Evolutionary conservation across 2,329 filamentous ascomycete genomes (phyloP), one percentile per base, ranked within the genome.

Genomic region (Alternaria burnsii): DNA sequence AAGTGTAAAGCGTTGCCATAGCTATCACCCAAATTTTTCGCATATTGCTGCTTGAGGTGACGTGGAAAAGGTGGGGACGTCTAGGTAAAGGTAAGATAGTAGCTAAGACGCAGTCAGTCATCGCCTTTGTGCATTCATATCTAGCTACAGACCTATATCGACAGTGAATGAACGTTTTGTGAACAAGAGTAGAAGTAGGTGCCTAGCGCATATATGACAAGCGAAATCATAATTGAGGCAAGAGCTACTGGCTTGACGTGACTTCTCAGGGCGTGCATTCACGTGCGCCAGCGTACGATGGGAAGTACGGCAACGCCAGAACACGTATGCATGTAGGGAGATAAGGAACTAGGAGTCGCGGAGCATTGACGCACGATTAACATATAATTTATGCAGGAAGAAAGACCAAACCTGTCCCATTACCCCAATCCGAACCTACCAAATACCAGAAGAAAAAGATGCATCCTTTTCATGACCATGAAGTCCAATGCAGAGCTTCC

Each of bases 31-130:
- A 53, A 24, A 5, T 4, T 28, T 40, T 9, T 34, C 28, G 10
- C 41, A 30, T 46, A 24, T 32, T 53, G 18, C n/a, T 12, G n/a
- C 26, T 36, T 42, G 16, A 36, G 22, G 34, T 20, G 53, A 48
- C 28, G 16, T 36, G n/a, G 24, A 42, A 58, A 58, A 52, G 48
- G 48, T 18, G 42, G 53, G 28, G 43, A 24, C 26, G 11, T 14
- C 14, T 20, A 57, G 43, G 61, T 60, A 41, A 52, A 62, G 52
- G 52, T 55, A 40, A 42, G 24, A 22, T n/a, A 10, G 30, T 44
- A 26, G 22, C 42, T 43, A n/a, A 24, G 11, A 36, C 18, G 18
- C 22, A 20, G 10, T 41, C 16, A 52, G 20, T 20, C 14, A 12
- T 12, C 7, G 18, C 22, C 5, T 12, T 30, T 8, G 16, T 24